Evolutionary conservation across 805 yeast genomes (phyloP), one percentile per base, ranked within the genome.

Genomic region (Isabelozyma heimii): DNA sequence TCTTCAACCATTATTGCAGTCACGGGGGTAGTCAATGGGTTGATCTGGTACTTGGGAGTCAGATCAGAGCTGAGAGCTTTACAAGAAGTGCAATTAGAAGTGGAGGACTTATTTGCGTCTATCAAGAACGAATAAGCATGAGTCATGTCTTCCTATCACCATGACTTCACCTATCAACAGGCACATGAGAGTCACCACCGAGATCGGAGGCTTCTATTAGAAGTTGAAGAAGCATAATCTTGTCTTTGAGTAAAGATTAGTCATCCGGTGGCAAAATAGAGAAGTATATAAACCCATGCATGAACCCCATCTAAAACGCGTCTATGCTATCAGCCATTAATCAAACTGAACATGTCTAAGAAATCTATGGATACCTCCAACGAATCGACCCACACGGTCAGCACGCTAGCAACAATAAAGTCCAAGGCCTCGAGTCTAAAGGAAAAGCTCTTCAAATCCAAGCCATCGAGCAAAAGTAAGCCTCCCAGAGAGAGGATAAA

Each of bases 21-120:
- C 2, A 76, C 91, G 0, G 97, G 97, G 0, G 69, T 80, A 0
- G 63, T 87, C 1, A 84, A 90, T 61, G 96, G 96, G 0, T 60
- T 89, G 47, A 87, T 94, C 42, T 91, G 92, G 39, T 79, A 76
- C 48, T 60, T 90, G 28, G 92, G 91, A 61, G 95, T 96, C 0
- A 74, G 90, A 33, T 76, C 82, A n/a, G 99, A 94, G 62, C 63
- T 72, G 45, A 73, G 98, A 43, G 92, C 91, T 0, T 66, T 94
- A 43, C 70, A 68, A 20, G 98, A 92, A 67, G 90, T 90, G 5
- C 78, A 79, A 50, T 65, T 76, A 54, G 95, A 92, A 62, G 87
- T 91, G 1, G 65, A 63, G 48, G 75, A 70, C 49, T 43, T 52
- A 15, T 44, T 53, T 24, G 42, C 47, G 17, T 45, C 52, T 4